Evolutionary conservation across 2,329 filamentous ascomycete genomes (phyloP).

Genomic region (Monilinia laxa): DNA sequence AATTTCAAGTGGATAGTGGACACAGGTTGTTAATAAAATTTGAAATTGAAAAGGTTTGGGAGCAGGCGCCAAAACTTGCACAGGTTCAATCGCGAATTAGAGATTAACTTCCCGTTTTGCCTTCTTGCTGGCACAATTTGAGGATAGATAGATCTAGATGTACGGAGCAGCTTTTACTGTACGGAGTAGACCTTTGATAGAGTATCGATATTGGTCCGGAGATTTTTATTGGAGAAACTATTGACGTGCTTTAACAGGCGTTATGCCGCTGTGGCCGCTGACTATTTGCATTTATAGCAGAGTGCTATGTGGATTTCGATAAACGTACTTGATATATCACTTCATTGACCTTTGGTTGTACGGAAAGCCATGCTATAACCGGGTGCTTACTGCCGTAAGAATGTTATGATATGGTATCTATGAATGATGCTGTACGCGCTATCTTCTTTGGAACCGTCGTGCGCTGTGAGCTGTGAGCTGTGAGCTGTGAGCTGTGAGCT

Average conservation of each 20-base stretch:
- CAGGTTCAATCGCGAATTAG: background rate
- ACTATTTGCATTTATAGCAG: background rate
- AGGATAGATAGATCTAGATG: too few species aligned
- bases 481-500: too few species aligned
- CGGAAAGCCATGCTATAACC: background rate
- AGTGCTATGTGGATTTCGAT: background rate
- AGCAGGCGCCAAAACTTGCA: too few species aligned
- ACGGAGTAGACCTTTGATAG: too few species aligned
- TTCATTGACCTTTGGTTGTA: background rate
- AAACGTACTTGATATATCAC: background rate
- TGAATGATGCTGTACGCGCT: background rate
- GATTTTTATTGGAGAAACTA: too few species aligned
- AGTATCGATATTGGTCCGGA: too few species aligned
- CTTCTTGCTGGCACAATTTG: too few species aligned
- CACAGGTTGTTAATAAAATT: background rate
- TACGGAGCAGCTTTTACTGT: too few species aligned
- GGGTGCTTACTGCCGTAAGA: background rate
- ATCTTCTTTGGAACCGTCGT: background rate
- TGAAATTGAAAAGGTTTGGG: too few species aligned
- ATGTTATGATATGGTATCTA: too few species aligned
- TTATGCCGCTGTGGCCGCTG: slow-evolving; percentile 1
- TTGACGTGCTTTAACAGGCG: too few species aligned
- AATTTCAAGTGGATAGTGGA: background rate
- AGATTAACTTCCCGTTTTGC: background rate
- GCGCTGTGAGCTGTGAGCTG: too few species aligned